Conservation (phyloP, 129 eudicot species). For the Pseudognaphalium luteoalbum region DNA sequence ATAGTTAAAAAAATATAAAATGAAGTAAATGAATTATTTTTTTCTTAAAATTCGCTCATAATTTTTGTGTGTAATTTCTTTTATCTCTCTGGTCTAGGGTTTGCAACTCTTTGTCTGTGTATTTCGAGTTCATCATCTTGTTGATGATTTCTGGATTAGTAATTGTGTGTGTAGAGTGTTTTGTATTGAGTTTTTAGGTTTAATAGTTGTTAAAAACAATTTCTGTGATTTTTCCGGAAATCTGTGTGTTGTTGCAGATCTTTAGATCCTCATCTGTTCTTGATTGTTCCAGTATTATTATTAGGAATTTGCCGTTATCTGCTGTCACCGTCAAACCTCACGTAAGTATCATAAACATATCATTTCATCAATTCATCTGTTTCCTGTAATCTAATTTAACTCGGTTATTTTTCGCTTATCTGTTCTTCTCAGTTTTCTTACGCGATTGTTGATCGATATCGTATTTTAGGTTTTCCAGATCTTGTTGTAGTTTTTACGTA, state of each 20-base stretch:
- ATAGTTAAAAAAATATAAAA: not conserved
- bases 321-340: constrained; percentile 14
- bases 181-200: not conserved
- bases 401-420: not conserved
- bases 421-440: not conserved
- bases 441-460: not conserved
- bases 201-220: not conserved
- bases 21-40: no score
- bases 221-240: not conserved
- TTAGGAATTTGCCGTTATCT: constrained; percentile 26
- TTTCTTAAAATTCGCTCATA: no score
- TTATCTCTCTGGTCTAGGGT: not conserved
- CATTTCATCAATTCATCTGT: not conserved
- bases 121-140: not conserved
- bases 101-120: not conserved
- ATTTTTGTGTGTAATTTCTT: no score
- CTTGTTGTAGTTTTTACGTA: not conserved
- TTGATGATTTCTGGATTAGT: not conserved
- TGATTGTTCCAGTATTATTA: constrained; percentile 17
- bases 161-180: no score
- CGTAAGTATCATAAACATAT: constrained; percentile 22
- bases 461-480: not conserved
- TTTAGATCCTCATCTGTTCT: not conserved
- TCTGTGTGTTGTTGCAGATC: not conserved
- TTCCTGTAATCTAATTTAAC: not conserved